Conservation (phyloP, 495 filamentous ascomycete genomes). For the Evernia prunastri region DNA sequence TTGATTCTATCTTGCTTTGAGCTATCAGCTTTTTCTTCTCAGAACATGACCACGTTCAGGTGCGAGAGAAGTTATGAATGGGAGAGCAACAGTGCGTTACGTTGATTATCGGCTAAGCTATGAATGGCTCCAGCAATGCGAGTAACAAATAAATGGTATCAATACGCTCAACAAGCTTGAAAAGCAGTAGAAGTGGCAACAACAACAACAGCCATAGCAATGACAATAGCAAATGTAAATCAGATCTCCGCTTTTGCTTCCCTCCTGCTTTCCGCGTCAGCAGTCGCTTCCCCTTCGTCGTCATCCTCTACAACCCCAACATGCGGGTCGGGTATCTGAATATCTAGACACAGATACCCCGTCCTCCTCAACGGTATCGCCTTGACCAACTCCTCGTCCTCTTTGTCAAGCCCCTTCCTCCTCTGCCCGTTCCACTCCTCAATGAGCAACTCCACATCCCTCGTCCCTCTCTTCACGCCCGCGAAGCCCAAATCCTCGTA, state of each 20-base stretch:
- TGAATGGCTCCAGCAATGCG: constrained; percentile 4
- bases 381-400: constrained; percentile 52
- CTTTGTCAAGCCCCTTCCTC: constrained; percentile 45
- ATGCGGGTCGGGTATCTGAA: constrained; percentile 78
- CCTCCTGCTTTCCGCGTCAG: not conserved
- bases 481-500: constrained; percentile 85
- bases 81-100: not conserved
- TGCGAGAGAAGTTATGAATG: not conserved
- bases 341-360: constrained; percentile 83
- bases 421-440: constrained; percentile 72
- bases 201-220: not conserved
- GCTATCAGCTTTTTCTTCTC: too few relatives aligned
- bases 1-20: too few relatives aligned
- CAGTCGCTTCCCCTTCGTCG: constrained; percentile 3
- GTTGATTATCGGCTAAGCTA: not conserved
- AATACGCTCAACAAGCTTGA: constrained; percentile 13
- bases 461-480: constrained; percentile 59
- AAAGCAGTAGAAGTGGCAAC: not conserved
- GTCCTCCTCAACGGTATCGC: constrained; percentile 73
- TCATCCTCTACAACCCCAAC: constrained; percentile 43
- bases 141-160: not conserved
- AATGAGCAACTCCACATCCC: constrained; percentile 64
- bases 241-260: not conserved
- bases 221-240: too few relatives aligned
- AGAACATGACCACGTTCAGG: not conserved